Conservation (phyloP, 208 protist genomes). For the Blastocrithidia nonstop region DNA sequence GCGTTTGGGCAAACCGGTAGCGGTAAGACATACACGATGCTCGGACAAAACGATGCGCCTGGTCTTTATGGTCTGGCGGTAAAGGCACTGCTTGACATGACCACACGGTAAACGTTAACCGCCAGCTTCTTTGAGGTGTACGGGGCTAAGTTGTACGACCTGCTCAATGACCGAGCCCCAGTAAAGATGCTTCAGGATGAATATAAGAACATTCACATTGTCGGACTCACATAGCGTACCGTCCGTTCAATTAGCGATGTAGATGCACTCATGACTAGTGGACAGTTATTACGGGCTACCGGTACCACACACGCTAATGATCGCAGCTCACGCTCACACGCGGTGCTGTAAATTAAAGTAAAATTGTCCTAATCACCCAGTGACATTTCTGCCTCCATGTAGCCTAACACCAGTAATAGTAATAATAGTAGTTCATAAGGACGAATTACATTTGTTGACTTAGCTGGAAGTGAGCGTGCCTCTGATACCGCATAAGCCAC, state of each 20-base stretch:
- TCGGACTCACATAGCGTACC: no score
- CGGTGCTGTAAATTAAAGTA: no score
- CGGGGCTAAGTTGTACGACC: constrained; percentile 85
- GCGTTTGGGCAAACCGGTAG: no score
- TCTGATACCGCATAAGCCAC: constrained; percentile 85
- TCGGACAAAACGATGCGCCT: constrained; percentile 75
- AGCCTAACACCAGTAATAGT: no score
- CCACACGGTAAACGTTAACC: constrained; percentile 15
- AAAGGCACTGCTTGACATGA: constrained; percentile 77
- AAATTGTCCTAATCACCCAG: no score
- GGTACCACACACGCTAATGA: no score
- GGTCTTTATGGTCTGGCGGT: constrained; percentile 88
- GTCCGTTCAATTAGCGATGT: no score
- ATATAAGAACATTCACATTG: constrained; percentile 79
- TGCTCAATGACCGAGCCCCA: constrained; percentile 79
- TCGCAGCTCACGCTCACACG: no score
- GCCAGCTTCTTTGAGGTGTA: constrained; percentile 93
- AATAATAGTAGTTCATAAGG: constrained; percentile 20
- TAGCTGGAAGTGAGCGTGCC: constrained; percentile 95
- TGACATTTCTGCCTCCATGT: no score
- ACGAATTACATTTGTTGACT: constrained; percentile 96
- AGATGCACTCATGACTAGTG: no score
- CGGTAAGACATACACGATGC: constrained; percentile 90
- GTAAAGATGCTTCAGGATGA: constrained; percentile 87
- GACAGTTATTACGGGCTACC: no score